Conservation (phyloP, 2,329 filamentous ascomycete genomes). For the Lecanicillium sp. region DNA sequence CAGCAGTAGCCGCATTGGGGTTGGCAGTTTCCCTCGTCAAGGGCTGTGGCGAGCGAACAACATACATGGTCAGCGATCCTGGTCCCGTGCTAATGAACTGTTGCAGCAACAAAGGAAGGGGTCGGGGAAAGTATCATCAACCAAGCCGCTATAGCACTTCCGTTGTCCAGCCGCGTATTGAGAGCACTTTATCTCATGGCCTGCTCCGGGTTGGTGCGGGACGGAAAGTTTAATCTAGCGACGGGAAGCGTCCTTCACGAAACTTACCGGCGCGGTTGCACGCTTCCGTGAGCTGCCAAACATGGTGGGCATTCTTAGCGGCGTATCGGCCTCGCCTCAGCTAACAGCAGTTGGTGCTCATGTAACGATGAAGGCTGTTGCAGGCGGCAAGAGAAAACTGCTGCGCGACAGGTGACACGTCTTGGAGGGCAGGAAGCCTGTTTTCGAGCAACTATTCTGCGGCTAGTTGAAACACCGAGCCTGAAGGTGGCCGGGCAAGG, state of each 20-base stretch:
- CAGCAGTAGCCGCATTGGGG: conserved; percentile 70
- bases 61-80: conserved; percentile 15
- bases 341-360: neutral
- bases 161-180: too few species aligned
- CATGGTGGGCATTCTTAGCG: conserved; percentile 9
- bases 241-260: neutral
- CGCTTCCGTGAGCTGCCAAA: conserved; percentile 14
- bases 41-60: conserved; percentile 39
- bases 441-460: conserved; percentile 7
- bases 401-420: neutral
- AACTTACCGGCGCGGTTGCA: conserved; percentile 13
- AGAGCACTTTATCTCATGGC: too few species aligned
- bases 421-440: conserved; percentile 1
- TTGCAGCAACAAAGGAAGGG: too few species aligned
- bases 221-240: too few species aligned
- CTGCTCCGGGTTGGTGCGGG: too few species aligned
- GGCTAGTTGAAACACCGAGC: neutral
- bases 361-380: neutral
- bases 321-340: neutral
- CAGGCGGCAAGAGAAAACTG: neutral
- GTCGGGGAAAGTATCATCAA: too few species aligned
- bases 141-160: too few species aligned
- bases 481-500: conserved; percentile 5
- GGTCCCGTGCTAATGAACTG: too few species aligned
- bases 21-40: conserved; percentile 57